Percentiles rank a stretch among this genome's conserved stretches.
These are phyloP conservation scores for Parachaetomium inaequale DNA, from an alignment of 495 filamentous ascomycete genomes.

Conservation along the genomic window DNA sequence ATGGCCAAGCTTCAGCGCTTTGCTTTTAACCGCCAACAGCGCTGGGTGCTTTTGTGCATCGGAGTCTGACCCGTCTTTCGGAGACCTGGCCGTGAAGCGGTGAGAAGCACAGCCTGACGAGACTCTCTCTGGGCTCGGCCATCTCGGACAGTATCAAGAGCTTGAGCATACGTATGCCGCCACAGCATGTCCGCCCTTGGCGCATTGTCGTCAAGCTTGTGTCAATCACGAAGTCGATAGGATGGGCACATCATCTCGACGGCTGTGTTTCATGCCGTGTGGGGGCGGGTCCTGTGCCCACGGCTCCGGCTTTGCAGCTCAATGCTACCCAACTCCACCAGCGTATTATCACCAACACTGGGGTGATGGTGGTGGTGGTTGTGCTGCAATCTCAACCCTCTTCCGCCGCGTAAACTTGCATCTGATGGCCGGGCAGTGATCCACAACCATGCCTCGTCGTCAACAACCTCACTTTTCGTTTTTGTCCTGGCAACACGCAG, in stretches of 20 bases:
- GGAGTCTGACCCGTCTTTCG: not conserved
- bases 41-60: not conserved
- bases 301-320: not conserved
- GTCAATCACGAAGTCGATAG: not conserved
- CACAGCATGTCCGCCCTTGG: not conserved
- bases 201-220: not conserved
- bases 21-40: not conserved
- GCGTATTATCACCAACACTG: not conserved
- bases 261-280: slow-evolving; percentile 2
- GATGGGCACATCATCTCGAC: not conserved
- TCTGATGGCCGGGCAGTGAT: not conserved
- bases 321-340: not conserved
- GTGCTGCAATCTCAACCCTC: not conserved
- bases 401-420: not conserved
- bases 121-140: not conserved
- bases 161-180: not conserved
- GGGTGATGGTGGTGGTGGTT: not conserved
- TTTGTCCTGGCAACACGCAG: slow-evolving; percentile 14
- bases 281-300: slow-evolving; percentile 10
- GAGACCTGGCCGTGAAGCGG: too few species aligned
- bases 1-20: not conserved
- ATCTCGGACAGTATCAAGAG: not conserved
- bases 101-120: too few species aligned
- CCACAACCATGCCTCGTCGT: not conserved
- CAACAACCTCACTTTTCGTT: slow-evolving; percentile 2